These are phyloP conservation scores for Licmophora abbreviata DNA, from an alignment of 108 stramenopile species.

Conservation along the genomic window DNA sequence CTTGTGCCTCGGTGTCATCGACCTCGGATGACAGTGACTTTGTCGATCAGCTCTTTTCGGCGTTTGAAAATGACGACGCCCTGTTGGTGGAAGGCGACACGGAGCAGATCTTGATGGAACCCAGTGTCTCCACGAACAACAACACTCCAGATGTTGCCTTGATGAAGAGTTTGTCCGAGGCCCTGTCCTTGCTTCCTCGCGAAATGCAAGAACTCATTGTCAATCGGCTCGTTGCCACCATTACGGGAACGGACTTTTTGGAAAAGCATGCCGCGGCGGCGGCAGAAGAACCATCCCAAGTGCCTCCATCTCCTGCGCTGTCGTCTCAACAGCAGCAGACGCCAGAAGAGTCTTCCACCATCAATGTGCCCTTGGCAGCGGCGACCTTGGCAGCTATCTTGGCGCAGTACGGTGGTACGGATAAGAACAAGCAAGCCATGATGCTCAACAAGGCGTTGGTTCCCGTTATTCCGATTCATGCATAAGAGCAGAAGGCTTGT, in stretches of 20 bases:
- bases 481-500: too few species aligned
- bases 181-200: constrained; percentile 56
- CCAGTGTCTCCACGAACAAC: constrained; percentile 2
- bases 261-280: constrained; percentile 18
- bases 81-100: constrained; percentile 13
- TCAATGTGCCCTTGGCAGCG: constrained; percentile 58
- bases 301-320: constrained; percentile 2
- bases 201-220: constrained; percentile 78
- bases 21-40: constrained; percentile 35
- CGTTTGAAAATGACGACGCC: constrained; percentile 25
- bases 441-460: constrained; percentile 17
- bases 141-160: constrained; percentile 57
- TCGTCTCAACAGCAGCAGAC: constrained; percentile 2
- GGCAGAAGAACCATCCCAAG: not conserved
- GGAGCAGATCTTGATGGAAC: too few species aligned
- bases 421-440: constrained; percentile 2
- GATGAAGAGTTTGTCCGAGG: constrained; percentile 72
- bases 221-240: constrained; percentile 63
- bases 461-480: constrained; percentile 51
- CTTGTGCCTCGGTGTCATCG: constrained; percentile 32
- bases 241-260: constrained; percentile 36
- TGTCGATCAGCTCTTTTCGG: constrained; percentile 50
- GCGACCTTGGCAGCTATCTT: constrained; percentile 72
- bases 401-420: constrained; percentile 36
- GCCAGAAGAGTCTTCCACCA: not conserved